Evolutionary conservation across 768 basidiomycete genomes (phyloP).

Genomic region (Leccinum obscurum): DNA sequence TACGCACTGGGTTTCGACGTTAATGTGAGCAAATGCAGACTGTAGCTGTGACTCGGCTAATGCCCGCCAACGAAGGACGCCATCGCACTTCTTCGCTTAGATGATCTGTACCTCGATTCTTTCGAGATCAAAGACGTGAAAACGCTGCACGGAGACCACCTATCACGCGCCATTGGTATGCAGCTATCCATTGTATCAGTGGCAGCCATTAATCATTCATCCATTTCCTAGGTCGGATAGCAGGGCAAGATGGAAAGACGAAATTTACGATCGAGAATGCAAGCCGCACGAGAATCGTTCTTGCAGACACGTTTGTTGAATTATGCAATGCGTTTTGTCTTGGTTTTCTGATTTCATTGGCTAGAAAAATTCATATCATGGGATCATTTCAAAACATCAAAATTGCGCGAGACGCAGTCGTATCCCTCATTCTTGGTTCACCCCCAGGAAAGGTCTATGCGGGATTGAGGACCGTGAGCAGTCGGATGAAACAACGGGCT

Average conservation of each 20-base stretch:
- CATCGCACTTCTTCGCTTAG: constrained; percentile 90
- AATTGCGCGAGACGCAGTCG: constrained; percentile 93
- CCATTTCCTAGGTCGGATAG: constrained; percentile 75
- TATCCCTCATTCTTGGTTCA: constrained; percentile 91
- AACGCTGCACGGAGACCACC: constrained; percentile 94
- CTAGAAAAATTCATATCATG: constrained; percentile 96
- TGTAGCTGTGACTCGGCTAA: neutral
- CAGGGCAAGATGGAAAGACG: constrained; percentile 97
- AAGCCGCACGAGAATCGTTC: constrained; percentile 94
- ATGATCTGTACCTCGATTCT: constrained; percentile 97
- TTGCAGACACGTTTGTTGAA: constrained; percentile 87
- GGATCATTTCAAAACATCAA: constrained; percentile 99
- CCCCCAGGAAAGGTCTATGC: constrained; percentile 95
- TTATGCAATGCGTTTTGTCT: neutral
- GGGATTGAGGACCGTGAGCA: constrained; percentile 86
- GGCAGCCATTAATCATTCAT: constrained; percentile 6
- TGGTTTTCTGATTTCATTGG: constrained; percentile 13
- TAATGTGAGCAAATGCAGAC: constrained; percentile 56
- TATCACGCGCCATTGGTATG: constrained; percentile 94
- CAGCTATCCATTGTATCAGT: neutral
- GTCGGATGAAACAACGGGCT: constrained; percentile 90
- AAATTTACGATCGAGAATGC: constrained; percentile 99
- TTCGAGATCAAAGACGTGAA: constrained; percentile 99
- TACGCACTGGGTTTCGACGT: constrained; percentile 95
- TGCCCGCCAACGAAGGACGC: constrained; percentile 64